phyloP scores from a whole-genome alignment of 345 rosid genomes.

The Arabidopsis suecica region DNA sequence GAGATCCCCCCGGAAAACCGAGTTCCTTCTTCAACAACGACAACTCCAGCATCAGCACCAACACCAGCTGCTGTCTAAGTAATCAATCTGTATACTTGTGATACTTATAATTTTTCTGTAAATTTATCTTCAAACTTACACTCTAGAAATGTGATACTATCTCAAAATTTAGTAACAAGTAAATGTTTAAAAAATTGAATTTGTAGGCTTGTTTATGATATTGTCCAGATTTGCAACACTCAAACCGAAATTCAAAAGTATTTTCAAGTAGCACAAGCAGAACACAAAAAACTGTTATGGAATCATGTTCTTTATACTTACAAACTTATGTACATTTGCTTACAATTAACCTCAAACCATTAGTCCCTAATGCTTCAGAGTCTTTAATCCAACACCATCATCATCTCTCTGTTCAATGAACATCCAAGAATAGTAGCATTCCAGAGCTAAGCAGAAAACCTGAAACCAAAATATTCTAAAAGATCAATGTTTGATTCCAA shows the following conservation, averaged over 20 bases:
- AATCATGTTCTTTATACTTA: slow-evolving; percentile 1
- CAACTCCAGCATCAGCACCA: slow-evolving; percentile 56
- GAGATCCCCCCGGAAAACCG: slow-evolving; percentile 87
- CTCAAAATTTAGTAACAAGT: slow-evolving; percentile 31
- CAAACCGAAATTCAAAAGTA: not conserved
- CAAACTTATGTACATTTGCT: slow-evolving; percentile 26
- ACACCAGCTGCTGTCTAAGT: slow-evolving; percentile 51
- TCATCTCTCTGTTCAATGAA: slow-evolving; percentile 1
- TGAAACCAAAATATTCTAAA: slow-evolving; percentile 21
- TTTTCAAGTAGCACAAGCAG: not conserved
- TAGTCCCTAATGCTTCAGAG: not conserved
- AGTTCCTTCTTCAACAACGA: slow-evolving; percentile 54
- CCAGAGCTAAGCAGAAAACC: not conserved
- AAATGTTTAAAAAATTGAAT: slow-evolving; percentile 31
- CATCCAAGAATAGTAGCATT: not conserved
- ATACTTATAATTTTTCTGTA: slow-evolving; percentile 33
- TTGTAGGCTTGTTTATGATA: not conserved
- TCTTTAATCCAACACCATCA: too few species aligned
- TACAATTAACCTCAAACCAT: not conserved
- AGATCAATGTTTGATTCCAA: slow-evolving; percentile 3
- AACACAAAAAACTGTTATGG: not conserved
- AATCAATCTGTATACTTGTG: slow-evolving; percentile 40
- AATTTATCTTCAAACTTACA: slow-evolving; percentile 30
- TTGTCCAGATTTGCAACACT: not conserved
- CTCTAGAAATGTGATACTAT: slow-evolving; percentile 29